phyloP scores from a whole-genome alignment of 805 yeast genomes.

The Starmera amethionina region DNA sequence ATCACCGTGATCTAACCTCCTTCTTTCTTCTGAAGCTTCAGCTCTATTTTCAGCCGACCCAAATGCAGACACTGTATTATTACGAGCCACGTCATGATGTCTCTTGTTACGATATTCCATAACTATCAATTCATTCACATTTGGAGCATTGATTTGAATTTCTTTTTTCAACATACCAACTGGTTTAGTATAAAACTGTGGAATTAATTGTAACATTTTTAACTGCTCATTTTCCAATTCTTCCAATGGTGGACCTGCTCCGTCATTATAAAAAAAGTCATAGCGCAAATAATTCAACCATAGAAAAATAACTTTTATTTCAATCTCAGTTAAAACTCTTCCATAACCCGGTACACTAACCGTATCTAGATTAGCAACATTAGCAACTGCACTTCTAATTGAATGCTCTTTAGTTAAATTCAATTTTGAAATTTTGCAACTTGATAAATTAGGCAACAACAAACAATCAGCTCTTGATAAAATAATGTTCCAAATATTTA shows the following conservation, averaged over 20 bases:
- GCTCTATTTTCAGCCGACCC: conserved; percentile 51
- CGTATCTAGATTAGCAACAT: conserved; percentile 26
- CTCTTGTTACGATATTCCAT: conserved; percentile 28
- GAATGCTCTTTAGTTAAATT: conserved; percentile 30
- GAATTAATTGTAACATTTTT: conserved; percentile 53
- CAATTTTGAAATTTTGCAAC: conserved; percentile 21
- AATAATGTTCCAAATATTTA: conserved; percentile 73
- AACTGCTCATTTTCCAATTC: conserved; percentile 53
- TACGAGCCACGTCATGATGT: conserved; percentile 46
- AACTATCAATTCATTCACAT: conserved; percentile 37
- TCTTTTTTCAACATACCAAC: conserved; percentile 40
- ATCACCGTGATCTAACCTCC: conserved; percentile 29
- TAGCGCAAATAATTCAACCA: conserved; percentile 62
- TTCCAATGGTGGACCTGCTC: conserved; percentile 69
- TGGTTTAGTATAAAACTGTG: conserved; percentile 52
- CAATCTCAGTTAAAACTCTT: conserved; percentile 44
- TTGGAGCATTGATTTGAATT: conserved; percentile 48
- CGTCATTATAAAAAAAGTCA: conserved; percentile 72
- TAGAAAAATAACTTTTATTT: conserved; percentile 55
- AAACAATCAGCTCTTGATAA: conserved; percentile 60
- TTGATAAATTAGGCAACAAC: conserved; percentile 60
- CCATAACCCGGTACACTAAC: conserved; percentile 35
- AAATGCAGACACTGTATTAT: conserved; percentile 61
- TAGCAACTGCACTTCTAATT: conserved; percentile 38
- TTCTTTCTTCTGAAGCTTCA: conserved; percentile 32